Base-by-base conservation (phyloP, 2,329 filamentous ascomycete genomes). In the Volutella citrinella region DNA sequence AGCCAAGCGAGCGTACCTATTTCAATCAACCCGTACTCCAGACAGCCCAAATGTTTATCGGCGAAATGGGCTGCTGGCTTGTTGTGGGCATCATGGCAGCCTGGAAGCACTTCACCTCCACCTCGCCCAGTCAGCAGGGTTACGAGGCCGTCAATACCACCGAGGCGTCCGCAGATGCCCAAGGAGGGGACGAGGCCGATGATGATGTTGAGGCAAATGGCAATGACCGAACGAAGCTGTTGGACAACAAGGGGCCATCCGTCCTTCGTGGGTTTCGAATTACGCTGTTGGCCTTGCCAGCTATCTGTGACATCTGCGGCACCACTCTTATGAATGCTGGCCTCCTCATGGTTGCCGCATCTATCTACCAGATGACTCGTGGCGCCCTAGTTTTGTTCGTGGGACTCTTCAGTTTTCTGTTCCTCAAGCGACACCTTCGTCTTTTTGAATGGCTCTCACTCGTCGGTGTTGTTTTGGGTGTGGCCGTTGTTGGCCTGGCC, bases 281-380 rank as follows among this genome's bases (percentile, higher is more conserved):
- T 14, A 55, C 84, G 5, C 64, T 97, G 19, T 76, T 98, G 34
- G 83, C 89, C 7, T 69, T 95, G 10, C 93, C 93, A 2, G 87
- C 93, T 25, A 84, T 89, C 56, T 96, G 90, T 65, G 93, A 98
- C 59, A 95, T 97, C 46, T 80, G 86, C 16, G 93, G 88, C 29
- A 98, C 93, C 5, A 98, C 93, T 5, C 76, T 97, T 35, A 97
- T 98, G 90, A 98, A 98, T 56, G 86, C 88, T 5, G 93, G 93
- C 5, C 72, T 98, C 48, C 74, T 97, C 30, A 90, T 97, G 58
- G 90, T 97, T 16, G 93, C 87, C 10, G 88, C 93, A 3, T 94
- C 87, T 41, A 96, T 98, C 55, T 98, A 96, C 65, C 93, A 98
- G 66, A 98, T 98, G 93, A 97, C 91, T 2, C 76, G 93, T 39